phyloP scores from a whole-genome alignment of 1,139 yeast genomes.

The Cylindricascospora bacillispora region DNA sequence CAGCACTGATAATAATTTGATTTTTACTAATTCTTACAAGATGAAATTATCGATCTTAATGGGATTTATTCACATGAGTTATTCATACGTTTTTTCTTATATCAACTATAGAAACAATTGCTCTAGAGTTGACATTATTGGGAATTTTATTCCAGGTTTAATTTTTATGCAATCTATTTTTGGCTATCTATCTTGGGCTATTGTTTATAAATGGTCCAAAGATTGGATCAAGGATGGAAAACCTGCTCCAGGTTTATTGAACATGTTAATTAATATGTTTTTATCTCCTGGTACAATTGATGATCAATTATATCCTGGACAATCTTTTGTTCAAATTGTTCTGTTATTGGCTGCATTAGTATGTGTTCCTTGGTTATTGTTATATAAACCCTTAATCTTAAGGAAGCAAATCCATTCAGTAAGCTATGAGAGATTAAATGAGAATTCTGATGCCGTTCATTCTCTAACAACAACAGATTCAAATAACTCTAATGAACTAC shows the following conservation, averaged over 20 bases:
- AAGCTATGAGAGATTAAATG: slow-evolving; percentile 16
- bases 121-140: slow-evolving; percentile 72
- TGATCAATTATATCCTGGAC: slow-evolving; percentile 75
- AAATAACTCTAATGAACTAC: slow-evolving; percentile 6
- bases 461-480: slow-evolving; percentile 8
- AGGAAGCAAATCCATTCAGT: slow-evolving; percentile 30
- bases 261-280: slow-evolving; percentile 94
- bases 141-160: slow-evolving; percentile 89
- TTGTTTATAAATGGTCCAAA: slow-evolving; percentile 86
- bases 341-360: slow-evolving; percentile 65
- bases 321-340: slow-evolving; percentile 61
- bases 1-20: slow-evolving; percentile 81
- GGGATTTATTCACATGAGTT: slow-evolving; percentile 94
- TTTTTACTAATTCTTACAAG: slow-evolving; percentile 88
- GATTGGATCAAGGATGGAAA: slow-evolving; percentile 72
- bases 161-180: slow-evolving; percentile 92
- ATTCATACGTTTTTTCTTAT: slow-evolving; percentile 72
- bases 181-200: slow-evolving; percentile 76
- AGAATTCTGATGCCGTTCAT: slow-evolving; percentile 1
- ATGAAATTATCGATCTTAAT: slow-evolving; percentile 90
- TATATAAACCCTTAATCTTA: slow-evolving; percentile 76
- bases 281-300: slow-evolving; percentile 84
- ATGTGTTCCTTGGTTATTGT: slow-evolving; percentile 90
- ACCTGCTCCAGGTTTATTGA: slow-evolving; percentile 85
- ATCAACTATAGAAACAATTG: slow-evolving; percentile 67